Evolutionary conservation across 306 rosid species (phyloP).

Genomic region (Macrotyloma uniflorum): DNA sequence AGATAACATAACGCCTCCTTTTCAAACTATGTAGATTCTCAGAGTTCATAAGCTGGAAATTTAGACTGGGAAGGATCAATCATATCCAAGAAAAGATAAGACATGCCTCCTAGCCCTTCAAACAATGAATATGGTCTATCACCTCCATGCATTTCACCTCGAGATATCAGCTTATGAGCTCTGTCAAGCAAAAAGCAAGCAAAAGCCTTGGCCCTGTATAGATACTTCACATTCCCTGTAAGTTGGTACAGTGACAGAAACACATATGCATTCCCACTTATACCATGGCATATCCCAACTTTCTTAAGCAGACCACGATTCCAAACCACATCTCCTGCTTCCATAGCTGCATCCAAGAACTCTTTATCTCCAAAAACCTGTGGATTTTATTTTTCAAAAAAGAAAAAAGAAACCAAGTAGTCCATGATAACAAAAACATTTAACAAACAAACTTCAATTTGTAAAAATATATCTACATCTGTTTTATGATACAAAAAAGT

Average conservation of each 20-base stretch:
- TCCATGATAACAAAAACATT: not conserved
- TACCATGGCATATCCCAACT: slow-evolving; percentile 75
- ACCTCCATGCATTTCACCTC: slow-evolving; percentile 73
- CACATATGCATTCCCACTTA: slow-evolving; percentile 72
- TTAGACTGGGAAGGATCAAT: slow-evolving; percentile 55
- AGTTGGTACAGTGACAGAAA: slow-evolving; percentile 68
- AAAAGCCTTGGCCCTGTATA: slow-evolving; percentile 74
- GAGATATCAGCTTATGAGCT: slow-evolving; percentile 61
- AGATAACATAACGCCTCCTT: slow-evolving; percentile 14
- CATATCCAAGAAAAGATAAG: slow-evolving; percentile 65
- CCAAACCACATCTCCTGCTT: slow-evolving; percentile 74
- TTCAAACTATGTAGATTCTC: slow-evolving; percentile 27
- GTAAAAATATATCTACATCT: not conserved
- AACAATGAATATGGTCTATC: slow-evolving; percentile 66
- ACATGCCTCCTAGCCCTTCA: slow-evolving; percentile 72
- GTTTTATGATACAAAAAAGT: not conserved
- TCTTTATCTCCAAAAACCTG: slow-evolving; percentile 66
- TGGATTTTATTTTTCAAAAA: not conserved
- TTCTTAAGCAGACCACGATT: slow-evolving; percentile 63
- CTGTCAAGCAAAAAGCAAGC: slow-evolving; percentile 65
- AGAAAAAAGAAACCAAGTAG: not conserved
- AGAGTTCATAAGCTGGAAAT: slow-evolving; percentile 68
- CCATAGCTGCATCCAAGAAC: slow-evolving; percentile 63
- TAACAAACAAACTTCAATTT: not conserved
- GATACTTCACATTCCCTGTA: slow-evolving; percentile 49